Evolutionary conservation across 371 early-diverging fungal species (phyloP).

Genomic region (Saksenaea oblongispora): DNA sequence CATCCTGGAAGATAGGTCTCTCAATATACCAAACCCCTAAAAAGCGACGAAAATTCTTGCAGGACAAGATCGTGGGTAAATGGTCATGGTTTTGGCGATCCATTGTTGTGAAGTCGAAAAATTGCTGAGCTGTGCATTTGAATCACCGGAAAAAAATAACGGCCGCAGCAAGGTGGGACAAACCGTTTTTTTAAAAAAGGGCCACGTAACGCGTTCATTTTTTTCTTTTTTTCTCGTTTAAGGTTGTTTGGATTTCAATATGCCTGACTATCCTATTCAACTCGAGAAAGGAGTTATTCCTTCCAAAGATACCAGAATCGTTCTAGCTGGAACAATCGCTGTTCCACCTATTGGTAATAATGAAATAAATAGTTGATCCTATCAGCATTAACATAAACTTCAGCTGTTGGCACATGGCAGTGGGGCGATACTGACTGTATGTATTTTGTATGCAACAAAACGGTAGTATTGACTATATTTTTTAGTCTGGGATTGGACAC

Average conservation of each 20-base stretch:
- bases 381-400: background rate
- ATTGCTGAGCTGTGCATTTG: no score
- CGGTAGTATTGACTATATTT: background rate
- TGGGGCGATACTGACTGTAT: conserved; percentile 52
- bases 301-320: conserved; percentile 46
- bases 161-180: background rate
- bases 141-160: background rate
- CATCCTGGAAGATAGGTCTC: no score
- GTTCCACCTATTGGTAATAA: conserved; percentile 59
- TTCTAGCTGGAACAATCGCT: conserved; percentile 34
- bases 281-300: conserved; percentile 35
- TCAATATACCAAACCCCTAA: no score
- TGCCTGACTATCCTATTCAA: conserved; percentile 17
- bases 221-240: conserved; percentile 7
- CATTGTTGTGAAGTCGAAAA: no score
- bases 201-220: background rate
- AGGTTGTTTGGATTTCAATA: background rate
- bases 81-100: no score
- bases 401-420: conserved; percentile 58
- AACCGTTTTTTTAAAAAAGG: background rate
- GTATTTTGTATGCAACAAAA: background rate
- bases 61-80: no score
- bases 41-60: no score
- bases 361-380: background rate
- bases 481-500: conserved; percentile 41